Conservation (phyloP, 371 early-diverging fungal species). For the Circinella umbellata region DNA sequence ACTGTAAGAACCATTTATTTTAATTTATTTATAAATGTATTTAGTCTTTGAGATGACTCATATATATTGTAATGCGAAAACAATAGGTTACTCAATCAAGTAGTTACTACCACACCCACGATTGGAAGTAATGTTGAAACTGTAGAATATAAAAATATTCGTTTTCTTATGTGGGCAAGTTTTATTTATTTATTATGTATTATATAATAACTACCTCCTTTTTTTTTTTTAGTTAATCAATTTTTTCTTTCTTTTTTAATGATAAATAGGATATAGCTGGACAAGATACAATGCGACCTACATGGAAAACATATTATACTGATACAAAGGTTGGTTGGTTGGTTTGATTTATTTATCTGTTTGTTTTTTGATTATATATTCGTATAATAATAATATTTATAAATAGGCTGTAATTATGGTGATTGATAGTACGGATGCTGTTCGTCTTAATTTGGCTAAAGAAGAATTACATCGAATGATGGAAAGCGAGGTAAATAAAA, state of each 20-base stretch:
- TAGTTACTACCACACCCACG: constrained; percentile 76
- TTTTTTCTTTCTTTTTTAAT: no score
- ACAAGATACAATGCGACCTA: constrained; percentile 70
- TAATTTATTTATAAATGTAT: background rate
- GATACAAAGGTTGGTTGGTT: constrained; percentile 70
- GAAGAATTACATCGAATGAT: constrained; percentile 76
- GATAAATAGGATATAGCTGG: constrained; percentile 74
- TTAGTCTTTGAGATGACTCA: background rate
- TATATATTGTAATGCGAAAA: background rate
- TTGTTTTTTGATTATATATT: no score
- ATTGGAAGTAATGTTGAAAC: constrained; percentile 80
- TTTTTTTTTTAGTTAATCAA: no score
- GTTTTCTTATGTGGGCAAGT: constrained; percentile 78
- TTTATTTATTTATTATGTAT: background rate
- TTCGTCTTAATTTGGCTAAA: constrained; percentile 66
- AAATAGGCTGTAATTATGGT: constrained; percentile 76
- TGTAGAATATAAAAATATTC: constrained; percentile 73
- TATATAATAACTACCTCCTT: no score
- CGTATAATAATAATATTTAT: no score
- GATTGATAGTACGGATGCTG: constrained; percentile 74
- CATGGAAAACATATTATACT: constrained; percentile 78
- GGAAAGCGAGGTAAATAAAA: constrained; percentile 66
- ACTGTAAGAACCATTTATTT: constrained; percentile 35
- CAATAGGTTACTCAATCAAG: constrained; percentile 68
- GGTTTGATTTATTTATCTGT: no score